phyloP scores from a whole-genome alignment of 345 rosid genomes.

The Salix koriyanagi region DNA sequence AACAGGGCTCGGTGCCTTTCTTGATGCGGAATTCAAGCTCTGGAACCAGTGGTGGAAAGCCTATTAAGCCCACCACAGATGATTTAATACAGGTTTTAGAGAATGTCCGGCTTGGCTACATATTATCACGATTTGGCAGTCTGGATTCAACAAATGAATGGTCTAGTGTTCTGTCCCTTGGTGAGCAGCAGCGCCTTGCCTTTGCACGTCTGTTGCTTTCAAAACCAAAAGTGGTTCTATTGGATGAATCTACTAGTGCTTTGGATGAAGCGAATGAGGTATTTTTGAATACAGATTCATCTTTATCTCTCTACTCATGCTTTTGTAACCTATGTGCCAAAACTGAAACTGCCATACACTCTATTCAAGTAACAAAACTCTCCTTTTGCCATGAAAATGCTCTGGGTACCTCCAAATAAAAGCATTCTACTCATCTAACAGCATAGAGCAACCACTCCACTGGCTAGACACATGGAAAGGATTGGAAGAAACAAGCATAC shows the following conservation, averaged over 20 bases:
- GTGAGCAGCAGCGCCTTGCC: conserved; percentile 95
- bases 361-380: neutral
- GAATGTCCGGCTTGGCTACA: conserved; percentile 66
- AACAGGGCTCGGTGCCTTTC: conserved; percentile 54
- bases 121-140: conserved; percentile 62
- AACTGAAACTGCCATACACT: neutral
- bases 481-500: neutral
- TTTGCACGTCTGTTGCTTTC: conserved; percentile 80
- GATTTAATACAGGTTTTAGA: conserved; percentile 59
- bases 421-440: neutral
- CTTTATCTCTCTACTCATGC: neutral
- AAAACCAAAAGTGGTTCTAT: conserved; percentile 70
- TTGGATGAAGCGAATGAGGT: conserved; percentile 93
- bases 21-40: conserved; percentile 27
- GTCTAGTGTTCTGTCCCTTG: conserved; percentile 96
- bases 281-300: conserved; percentile 9
- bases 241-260: conserved; percentile 95
- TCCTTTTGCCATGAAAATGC: neutral
- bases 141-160: conserved; percentile 71
- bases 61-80: conserved; percentile 54
- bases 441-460: neutral
- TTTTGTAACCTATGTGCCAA: neutral
- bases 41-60: conserved; percentile 25
- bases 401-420: neutral
- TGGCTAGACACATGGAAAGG: neutral